Percentiles rank a stretch among this genome's conserved stretches.
phyloP scores from a whole-genome alignment of 345 rosid genomes.

The Sisymbrium altissimum region DNA sequence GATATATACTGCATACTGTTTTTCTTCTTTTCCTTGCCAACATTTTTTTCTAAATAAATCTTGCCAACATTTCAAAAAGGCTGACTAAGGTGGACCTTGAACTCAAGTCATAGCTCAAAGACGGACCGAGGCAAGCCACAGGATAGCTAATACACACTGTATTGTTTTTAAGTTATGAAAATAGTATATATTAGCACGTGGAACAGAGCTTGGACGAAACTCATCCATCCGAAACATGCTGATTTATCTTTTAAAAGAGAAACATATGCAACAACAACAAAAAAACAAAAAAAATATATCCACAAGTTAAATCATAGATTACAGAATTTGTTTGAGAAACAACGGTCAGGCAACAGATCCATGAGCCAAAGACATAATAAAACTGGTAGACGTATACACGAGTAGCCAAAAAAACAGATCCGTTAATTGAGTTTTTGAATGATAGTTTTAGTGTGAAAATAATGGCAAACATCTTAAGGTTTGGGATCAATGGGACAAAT shows the following conservation, averaged over 20 bases:
- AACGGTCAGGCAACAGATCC: too few relatives aligned
- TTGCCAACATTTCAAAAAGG: neutral
- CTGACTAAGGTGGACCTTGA: neutral
- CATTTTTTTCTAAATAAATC: neutral
- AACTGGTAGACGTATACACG: neutral
- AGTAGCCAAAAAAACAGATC: neutral
- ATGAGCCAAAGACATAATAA: neutral
- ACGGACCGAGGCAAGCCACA: neutral
- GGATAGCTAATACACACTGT: neutral
- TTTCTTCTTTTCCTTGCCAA: neutral
- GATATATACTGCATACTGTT: neutral
- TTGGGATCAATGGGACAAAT: constrained; percentile 9
- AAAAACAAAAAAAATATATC: neutral
- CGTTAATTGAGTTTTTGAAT: neutral
- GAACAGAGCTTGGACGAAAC: neutral
- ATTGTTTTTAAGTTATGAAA: neutral
- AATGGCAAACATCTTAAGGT: neutral
- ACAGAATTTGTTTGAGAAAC: neutral
- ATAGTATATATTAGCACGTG: neutral
- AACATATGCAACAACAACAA: neutral
- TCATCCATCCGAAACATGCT: neutral
- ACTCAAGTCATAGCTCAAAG: neutral
- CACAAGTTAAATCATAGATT: neutral
- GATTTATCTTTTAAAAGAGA: neutral
- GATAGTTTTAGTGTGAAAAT: neutral